These are phyloP conservation scores for Nepenthes mirabilis DNA, from an alignment of 148 eudicot genomes.

Conservation along the genomic window DNA sequence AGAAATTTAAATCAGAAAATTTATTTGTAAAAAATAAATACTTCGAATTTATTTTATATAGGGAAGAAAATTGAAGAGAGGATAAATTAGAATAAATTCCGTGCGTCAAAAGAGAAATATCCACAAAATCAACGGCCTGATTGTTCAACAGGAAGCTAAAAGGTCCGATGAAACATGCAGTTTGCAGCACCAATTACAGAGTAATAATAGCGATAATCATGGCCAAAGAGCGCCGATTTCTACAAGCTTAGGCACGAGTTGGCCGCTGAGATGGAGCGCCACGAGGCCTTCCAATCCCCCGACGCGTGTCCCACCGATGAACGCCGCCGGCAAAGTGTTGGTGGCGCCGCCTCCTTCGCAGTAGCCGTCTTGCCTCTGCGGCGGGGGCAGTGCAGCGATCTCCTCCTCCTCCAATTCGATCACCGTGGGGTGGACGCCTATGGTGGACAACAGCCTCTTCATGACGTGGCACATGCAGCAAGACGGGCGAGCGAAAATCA, in stretches of 20 bases:
- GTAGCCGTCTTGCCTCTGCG: background rate
- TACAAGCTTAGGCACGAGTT: conserved; percentile 58
- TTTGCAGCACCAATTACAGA: too few species aligned
- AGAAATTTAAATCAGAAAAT: too few species aligned
- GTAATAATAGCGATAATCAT: too few species aligned
- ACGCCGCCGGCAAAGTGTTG: conserved; percentile 33
- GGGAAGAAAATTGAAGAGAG: too few species aligned
- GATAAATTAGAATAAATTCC: too few species aligned
- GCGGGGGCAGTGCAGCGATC: conserved; percentile 37
- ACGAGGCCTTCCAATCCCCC: conserved; percentile 80
- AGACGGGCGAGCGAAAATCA: conserved; percentile 63
- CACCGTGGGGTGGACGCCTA: conserved; percentile 86
- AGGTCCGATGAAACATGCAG: too few species aligned
- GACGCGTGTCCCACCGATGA: conserved; percentile 59
- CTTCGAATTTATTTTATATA: too few species aligned
- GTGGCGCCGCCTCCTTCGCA: background rate
- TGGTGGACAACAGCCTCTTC: conserved; percentile 48
- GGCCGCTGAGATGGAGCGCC: conserved; percentile 59
- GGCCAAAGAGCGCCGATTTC: conserved; percentile 43
- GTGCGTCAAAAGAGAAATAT: too few species aligned
- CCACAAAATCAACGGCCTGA: too few species aligned
- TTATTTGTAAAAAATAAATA: too few species aligned
- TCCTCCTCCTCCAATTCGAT: conserved; percentile 74
- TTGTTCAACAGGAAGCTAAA: too few species aligned
- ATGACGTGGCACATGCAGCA: conserved; percentile 99